Conservation (phyloP, 371 early-diverging fungal species). For the Rhizomucor pusillus region DNA sequence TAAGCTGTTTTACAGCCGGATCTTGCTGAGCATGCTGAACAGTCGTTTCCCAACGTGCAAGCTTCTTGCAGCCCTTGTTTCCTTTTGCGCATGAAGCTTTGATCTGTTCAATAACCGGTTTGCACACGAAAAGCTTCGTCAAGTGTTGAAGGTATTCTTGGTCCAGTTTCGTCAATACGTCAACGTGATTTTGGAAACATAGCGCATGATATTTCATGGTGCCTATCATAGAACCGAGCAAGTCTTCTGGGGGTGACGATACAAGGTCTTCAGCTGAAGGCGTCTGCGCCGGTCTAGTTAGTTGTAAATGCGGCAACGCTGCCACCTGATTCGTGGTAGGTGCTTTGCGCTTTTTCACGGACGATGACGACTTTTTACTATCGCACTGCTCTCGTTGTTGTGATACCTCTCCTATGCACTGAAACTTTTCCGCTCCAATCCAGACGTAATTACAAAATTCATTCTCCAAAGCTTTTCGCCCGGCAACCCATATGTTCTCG, state of each 20-base stretch:
- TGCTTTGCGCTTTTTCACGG: neutral
- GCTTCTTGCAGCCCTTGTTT: conserved; percentile 22
- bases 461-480: conserved; percentile 15
- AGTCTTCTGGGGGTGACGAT: conserved; percentile 19
- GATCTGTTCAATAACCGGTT: conserved; percentile 18
- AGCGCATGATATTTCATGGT: conserved; percentile 26
- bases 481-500: conserved; percentile 40
- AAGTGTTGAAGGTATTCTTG: conserved; percentile 26
- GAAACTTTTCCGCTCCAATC: conserved; percentile 32
- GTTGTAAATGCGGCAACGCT: conserved; percentile 18
- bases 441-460: conserved; percentile 29
- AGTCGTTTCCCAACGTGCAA: conserved; percentile 20
- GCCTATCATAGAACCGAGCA: conserved; percentile 20
- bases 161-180: conserved; percentile 27
- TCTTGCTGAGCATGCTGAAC: conserved; percentile 6
- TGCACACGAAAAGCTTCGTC: conserved; percentile 25
- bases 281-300: conserved; percentile 15
- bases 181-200: conserved; percentile 18
- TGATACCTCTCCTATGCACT: neutral
- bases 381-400: neutral
- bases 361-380: neutral
- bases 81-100: conserved; percentile 34
- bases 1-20: neutral
- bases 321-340: conserved; percentile 15
- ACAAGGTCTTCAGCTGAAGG: conserved; percentile 8